A percentile compares a stretch with the other conserved stretches of the same genome.
Conservation (phyloP, 148 eudicot species). For the Arctostaphylos glauca region DNA sequence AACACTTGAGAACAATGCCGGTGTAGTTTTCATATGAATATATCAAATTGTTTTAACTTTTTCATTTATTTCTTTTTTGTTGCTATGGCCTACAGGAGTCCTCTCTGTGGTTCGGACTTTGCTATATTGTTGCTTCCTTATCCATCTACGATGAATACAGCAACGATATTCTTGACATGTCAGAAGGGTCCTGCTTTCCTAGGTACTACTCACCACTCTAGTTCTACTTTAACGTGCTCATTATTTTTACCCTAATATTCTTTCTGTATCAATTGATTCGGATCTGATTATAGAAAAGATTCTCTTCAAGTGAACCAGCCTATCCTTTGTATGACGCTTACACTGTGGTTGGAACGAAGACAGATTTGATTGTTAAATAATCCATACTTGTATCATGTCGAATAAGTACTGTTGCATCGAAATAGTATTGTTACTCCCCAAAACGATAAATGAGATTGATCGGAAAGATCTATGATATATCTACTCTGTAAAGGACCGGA, state of each 20-base stretch:
- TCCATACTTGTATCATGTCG: not conserved
- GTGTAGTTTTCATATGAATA: not conserved
- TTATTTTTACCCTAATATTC: not conserved
- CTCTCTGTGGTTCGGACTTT: conserved; percentile 71
- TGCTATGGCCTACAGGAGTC: conserved; percentile 60
- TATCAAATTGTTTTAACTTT: not conserved
- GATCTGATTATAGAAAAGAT: no score
- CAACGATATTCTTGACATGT: conserved; percentile 87
- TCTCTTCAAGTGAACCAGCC: no score
- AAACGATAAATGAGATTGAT: not conserved
- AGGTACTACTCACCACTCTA: conserved; percentile 37
- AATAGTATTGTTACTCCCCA: not conserved
- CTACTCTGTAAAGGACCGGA: not conserved
- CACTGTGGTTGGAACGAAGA: no score
- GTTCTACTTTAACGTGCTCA: not conserved
- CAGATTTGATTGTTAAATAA: no score
- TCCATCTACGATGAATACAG: conserved; percentile 92
- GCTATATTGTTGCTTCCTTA: conserved; percentile 66
- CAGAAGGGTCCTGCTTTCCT: conserved; percentile 92
- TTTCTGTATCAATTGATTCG: no score
- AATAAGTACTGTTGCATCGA: not conserved
- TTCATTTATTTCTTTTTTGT: not conserved
- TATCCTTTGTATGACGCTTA: no score
- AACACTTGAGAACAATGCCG: not conserved
- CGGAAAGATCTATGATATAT: not conserved